Percentiles rank a stretch among this genome's conserved stretches.
phyloP scores from a whole-genome alignment of 805 yeast species.

The Zygotorulaspora chibaensis region DNA sequence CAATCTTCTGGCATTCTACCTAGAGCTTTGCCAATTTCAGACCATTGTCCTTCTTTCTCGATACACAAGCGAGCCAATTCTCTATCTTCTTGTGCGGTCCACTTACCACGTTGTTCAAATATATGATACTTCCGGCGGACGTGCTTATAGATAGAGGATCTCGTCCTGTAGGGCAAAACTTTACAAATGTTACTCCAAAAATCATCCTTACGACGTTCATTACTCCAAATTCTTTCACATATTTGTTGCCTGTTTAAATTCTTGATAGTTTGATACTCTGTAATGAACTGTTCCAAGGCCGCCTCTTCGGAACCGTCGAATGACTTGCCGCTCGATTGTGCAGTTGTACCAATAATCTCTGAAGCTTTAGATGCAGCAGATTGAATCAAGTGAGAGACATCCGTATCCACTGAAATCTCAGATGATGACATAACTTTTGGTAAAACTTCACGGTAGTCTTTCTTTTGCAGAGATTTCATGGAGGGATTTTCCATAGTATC shows the following conservation, averaged over 20 bases:
- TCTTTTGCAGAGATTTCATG: slow-evolving; percentile 10
- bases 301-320: slow-evolving; percentile 49
- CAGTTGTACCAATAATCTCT: slow-evolving; percentile 27
- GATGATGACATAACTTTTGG: slow-evolving; percentile 24
- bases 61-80: slow-evolving; percentile 57
- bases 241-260: slow-evolving; percentile 61
- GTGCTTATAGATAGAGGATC: slow-evolving; percentile 90
- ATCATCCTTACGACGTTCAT: slow-evolving; percentile 75
- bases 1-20: slow-evolving; percentile 98
- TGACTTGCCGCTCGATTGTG: slow-evolving; percentile 34
- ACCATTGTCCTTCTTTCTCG: slow-evolving; percentile 82
- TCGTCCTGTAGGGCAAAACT: slow-evolving; percentile 77
- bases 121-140: slow-evolving; percentile 86
- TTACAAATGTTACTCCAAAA: slow-evolving; percentile 83
- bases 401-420: slow-evolving; percentile 22
- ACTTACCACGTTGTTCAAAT: slow-evolving; percentile 81
- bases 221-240: slow-evolving; percentile 83
- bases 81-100: slow-evolving; percentile 81
- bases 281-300: slow-evolving; percentile 69
- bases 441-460: slow-evolving; percentile 24
- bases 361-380: slow-evolving; percentile 45
- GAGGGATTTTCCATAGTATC: slow-evolving; percentile 12
- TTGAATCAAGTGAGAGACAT: slow-evolving; percentile 40
- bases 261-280: slow-evolving; percentile 61
- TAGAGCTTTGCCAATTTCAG: slow-evolving; percentile 69